Percentiles rank a stretch among this genome's conserved stretches.
These are phyloP conservation scores for Grosmannia serpens DNA, from an alignment of 2,329 filamentous ascomycete species.

Conservation along the genomic window DNA sequence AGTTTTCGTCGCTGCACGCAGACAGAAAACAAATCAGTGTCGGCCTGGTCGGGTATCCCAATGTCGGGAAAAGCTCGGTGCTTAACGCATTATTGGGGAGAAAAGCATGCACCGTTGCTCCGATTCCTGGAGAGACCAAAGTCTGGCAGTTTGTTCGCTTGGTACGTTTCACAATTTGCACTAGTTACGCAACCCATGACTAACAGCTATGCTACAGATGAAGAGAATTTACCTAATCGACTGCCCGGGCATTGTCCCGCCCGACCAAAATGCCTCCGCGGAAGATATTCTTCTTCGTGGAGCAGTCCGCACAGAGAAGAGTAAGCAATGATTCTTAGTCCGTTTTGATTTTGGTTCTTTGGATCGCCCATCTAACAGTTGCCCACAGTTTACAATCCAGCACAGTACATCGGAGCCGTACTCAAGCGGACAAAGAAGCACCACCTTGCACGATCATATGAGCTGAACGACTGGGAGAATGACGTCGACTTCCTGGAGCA, in stretches of 20 bases:
- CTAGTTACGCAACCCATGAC: too few species aligned
- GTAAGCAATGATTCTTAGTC: not conserved
- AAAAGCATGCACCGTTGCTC: conserved; percentile 85
- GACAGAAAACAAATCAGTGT: conserved; percentile 69
- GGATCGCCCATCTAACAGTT: not conserved
- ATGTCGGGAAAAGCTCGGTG: conserved; percentile 91
- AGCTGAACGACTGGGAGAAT: conserved; percentile 66
- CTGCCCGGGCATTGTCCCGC: conserved; percentile 91
- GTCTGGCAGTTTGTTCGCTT: conserved; percentile 28
- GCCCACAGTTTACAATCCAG: conserved; percentile 66
- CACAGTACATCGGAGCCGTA: conserved; percentile 85
- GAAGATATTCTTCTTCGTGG: conserved; percentile 83
- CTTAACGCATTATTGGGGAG: conserved; percentile 92
- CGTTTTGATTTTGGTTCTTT: not conserved
- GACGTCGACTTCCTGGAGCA: conserved; percentile 76
- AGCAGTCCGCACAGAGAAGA: conserved; percentile 84
- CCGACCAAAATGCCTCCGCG: conserved; percentile 70
- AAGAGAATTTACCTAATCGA: conserved; percentile 83
- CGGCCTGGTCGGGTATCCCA: conserved; percentile 71
- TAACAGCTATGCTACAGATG: conserved; percentile 33
- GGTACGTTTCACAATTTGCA: conserved; percentile 22
- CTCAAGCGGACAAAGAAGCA: conserved; percentile 69
- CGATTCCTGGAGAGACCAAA: conserved; percentile 92
- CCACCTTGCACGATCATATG: conserved; percentile 89
- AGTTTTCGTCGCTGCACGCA: conserved; percentile 65